Conservation (phyloP, 75 land plant species). For the Pinus tabuliformis region DNA sequence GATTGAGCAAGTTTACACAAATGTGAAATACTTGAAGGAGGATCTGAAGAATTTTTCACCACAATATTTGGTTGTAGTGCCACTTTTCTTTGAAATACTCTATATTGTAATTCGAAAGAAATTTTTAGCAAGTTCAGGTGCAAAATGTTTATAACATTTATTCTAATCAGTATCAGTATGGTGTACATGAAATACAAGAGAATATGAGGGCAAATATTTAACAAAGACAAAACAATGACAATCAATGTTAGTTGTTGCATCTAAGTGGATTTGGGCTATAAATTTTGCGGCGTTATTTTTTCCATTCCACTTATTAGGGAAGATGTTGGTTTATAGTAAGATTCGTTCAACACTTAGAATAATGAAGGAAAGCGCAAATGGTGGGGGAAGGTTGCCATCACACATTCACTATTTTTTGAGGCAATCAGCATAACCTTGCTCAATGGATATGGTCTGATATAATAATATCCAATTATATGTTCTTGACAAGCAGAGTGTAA, state of each 20-base stretch:
- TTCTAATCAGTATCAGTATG: slow-evolving; percentile 62
- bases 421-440: slow-evolving; percentile 77
- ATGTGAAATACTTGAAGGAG: slow-evolving; percentile 74
- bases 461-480: slow-evolving; percentile 81
- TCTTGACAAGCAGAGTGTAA: slow-evolving; percentile 57
- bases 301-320: slow-evolving; percentile 79
- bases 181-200: slow-evolving; percentile 76
- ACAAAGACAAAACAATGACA: slow-evolving; percentile 15
- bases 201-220: slow-evolving; percentile 62
- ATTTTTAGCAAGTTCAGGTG: slow-evolving; percentile 45
- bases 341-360: slow-evolving; percentile 77
- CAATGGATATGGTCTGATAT: slow-evolving; percentile 96
- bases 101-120: slow-evolving; percentile 77
- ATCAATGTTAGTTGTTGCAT: slow-evolving; percentile 13
- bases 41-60: slow-evolving; percentile 69
- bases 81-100: slow-evolving; percentile 81
- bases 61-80: slow-evolving; percentile 80
- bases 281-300: slow-evolving; percentile 41
- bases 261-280: slow-evolving; percentile 61
- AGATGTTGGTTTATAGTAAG: slow-evolving; percentile 68
- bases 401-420: slow-evolving; percentile 88
- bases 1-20: slow-evolving; percentile 77
- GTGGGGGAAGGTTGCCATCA: slow-evolving; percentile 89
- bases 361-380: slow-evolving; percentile 85
- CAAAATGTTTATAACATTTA: slow-evolving; percentile 55